phyloP scores from a whole-genome alignment of 768 basidiomycete species.

The Myochromella boudieri region DNA sequence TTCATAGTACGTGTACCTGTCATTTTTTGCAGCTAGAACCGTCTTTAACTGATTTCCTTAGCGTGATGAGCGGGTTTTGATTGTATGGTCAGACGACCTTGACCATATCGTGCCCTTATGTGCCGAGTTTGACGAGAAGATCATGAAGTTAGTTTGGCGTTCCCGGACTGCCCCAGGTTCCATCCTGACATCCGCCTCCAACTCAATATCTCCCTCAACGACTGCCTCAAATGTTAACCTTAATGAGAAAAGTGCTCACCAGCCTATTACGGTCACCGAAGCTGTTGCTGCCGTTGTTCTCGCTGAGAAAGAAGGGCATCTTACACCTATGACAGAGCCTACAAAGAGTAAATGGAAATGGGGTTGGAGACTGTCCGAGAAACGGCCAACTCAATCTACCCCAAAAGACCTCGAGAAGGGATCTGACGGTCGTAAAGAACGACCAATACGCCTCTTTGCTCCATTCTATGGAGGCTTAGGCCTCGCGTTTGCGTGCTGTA shows the following conservation, averaged over 20 bases:
- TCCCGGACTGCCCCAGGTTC: constrained; percentile 40
- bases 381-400: constrained; percentile 26
- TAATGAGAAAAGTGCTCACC: constrained; percentile 41
- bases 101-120: constrained; percentile 77
- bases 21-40: background rate
- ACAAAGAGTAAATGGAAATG: constrained; percentile 34
- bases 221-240: constrained; percentile 56
- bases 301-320: constrained; percentile 28
- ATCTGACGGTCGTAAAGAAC: constrained; percentile 29
- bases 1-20: constrained; percentile 60
- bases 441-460: constrained; percentile 63
- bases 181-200: constrained; percentile 35
- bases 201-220: constrained; percentile 43
- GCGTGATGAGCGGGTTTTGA: constrained; percentile 82
- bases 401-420: constrained; percentile 55
- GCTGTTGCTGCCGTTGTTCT: constrained; percentile 31
- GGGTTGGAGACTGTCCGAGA: constrained; percentile 46
- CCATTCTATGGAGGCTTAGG: constrained; percentile 75
- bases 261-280: constrained; percentile 27
- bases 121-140: constrained; percentile 69
- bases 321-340: constrained; percentile 16
- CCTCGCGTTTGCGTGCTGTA: constrained; percentile 65
- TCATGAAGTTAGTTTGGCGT: constrained; percentile 58
- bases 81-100: constrained; percentile 84
- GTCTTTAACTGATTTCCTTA: constrained; percentile 25